Base-by-base conservation (phyloP, 2,329 filamentous ascomycete genomes). In the Aspergillus nomiae region DNA sequence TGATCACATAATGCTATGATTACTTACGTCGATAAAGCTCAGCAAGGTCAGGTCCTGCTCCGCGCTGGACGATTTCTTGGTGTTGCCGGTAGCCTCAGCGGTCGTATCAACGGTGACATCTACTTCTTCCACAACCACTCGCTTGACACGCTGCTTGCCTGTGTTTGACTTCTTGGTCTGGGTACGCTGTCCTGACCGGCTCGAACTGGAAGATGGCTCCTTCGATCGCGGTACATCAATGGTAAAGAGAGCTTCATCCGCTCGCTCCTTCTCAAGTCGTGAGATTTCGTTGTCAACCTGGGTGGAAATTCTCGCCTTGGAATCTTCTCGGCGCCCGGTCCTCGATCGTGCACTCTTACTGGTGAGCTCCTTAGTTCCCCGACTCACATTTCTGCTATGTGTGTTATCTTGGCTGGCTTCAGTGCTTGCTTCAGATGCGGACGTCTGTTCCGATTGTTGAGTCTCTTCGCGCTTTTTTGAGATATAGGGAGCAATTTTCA, bases 11-110 rank as follows among this genome's bases (percentile, higher is more conserved):
- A 26, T 28, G 8, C 11, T 24, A 12, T n/a, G 9, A 30, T 19
- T 46, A 73, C 76, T 73, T 58, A 79, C 79, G 69, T 86, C 82
- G 63, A 87, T 80, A 63, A 83, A 81, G 73, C 84, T 88, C 56
- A 89, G 70, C 63, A 85, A 76, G 1, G 86, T 88, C 54, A 86
- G 66, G 59, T 85, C 80, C 36, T 74, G 70, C 6, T 70, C 71
- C 11, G 61, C 60, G 19, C 67, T 66, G 36, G 70, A 72, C 9
- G 71, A 71, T 32, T 65, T 71, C 56, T 67, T 73, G 16, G 69
- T 71, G 46, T 74, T 70, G 56, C 73, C 69, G 14, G 74, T 72
- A 21, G 63, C 56, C 5, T 69, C 65, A 11, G 65, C 65, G 16
- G 68, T 74, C 8, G 68, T 65, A 7, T 76, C 75, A 3, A 76